phyloP scores from a whole-genome alignment of 768 basidiomycete species.

The Boletus sp. region DNA sequence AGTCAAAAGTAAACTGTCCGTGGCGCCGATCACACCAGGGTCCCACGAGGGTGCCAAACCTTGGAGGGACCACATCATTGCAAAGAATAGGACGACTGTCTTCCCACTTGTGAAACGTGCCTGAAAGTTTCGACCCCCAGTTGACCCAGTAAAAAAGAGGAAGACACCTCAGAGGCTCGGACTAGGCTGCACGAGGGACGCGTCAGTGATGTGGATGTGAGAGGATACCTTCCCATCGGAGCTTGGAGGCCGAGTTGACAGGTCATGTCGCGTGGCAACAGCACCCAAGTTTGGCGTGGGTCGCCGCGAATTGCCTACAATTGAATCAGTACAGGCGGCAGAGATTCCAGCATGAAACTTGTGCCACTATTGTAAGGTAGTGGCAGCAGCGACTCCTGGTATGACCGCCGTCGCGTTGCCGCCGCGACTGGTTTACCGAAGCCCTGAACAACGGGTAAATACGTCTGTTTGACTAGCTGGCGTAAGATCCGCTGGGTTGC shows the following conservation, averaged over 20 bases:
- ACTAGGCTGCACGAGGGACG: background rate
- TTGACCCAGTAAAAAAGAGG: background rate
- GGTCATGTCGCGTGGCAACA: background rate
- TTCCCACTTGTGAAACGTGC: background rate
- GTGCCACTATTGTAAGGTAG: background rate
- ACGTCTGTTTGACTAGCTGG: background rate
- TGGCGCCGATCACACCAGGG: background rate
- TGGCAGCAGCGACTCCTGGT: background rate
- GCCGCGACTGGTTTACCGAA: no score
- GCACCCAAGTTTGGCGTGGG: background rate
- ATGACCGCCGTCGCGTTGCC: background rate
- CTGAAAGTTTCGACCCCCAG: background rate
- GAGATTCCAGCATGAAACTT: background rate
- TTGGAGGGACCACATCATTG: no score
- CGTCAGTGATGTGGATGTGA: background rate
- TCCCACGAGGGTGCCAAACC: background rate
- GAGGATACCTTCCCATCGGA: background rate
- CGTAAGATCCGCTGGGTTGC: background rate
- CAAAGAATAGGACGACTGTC: no score
- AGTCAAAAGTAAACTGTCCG: background rate
- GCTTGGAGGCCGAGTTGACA: background rate
- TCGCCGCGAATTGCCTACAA: background rate
- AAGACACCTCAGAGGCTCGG: background rate
- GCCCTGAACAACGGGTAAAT: background rate
- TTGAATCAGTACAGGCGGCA: background rate